Evolutionary conservation across 179 eudicot genomes (phyloP), one percentile per base, ranked within the genome.

Genomic region (Spinacia oleracea): DNA sequence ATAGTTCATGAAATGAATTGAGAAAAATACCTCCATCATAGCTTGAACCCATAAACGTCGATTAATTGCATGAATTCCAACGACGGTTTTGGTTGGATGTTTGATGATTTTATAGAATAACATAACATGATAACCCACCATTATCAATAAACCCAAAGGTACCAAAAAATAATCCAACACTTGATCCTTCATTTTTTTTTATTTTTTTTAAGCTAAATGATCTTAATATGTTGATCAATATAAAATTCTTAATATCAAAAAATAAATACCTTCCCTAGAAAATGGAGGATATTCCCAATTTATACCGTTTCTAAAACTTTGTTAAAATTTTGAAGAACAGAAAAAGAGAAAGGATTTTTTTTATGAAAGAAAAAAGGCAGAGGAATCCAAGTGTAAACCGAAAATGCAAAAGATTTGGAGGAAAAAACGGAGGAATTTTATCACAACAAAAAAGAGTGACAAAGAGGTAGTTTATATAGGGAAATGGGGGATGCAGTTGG

Each of bases 41-140:
- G 97, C 90, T n/a, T 76, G 80, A 78, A 92, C 97, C 98, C 98
- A 93, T 40, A 86, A 81, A 80, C 97, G 88, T 65, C 97, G 90
- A 81, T 89, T 86, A 60, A 90, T 84, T 43, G 97, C 89, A 81
- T 93, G 90, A 84, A 93, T 85, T 5, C 97, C 97, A 74, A 93
- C 74, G 29, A 93, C 84, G n/a, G 96, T 91, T 70, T 76, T 82
- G 65, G 90, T 74, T n/a, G 98, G 97, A 11, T 78, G 82, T 11
- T 86, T 85, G 11, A 85, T 58, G 42, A 93, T 81, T 72, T 81
- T 86, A 42, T 79, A 79, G 43, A 89, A 78, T 29, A 93, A 88
- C 90, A 91, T 90, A 9, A 81, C 2, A 79, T 93, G 92, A 50
- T 93, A 93, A 32, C 65, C 83, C 62, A 64, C 87, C 92, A 93